These are phyloP conservation scores for Penicillium sp. DNA, from an alignment of 2,329 filamentous ascomycete species.

Conservation along the genomic window DNA sequence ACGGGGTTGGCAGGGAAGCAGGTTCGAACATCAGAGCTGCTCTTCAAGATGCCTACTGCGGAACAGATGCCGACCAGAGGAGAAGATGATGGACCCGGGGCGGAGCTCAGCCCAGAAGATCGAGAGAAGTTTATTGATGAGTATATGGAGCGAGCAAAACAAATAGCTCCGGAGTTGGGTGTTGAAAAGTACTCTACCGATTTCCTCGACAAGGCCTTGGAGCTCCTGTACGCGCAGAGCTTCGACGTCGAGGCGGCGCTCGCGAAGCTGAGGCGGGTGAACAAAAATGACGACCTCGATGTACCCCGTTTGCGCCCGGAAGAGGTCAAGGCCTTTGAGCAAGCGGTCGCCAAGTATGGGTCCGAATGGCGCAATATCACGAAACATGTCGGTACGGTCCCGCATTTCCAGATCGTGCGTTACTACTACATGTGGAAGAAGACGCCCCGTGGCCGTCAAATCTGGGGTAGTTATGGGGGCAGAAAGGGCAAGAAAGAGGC, in stretches of 20 bases:
- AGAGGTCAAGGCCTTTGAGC: conserved; percentile 89
- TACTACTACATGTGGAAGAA: conserved; percentile 99
- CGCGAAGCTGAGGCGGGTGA: conserved; percentile 68
- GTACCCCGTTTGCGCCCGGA: conserved; percentile 79
- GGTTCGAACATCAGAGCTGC: conserved; percentile 72
- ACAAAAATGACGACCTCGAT: conserved; percentile 74
- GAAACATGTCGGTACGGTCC: conserved; percentile 78
- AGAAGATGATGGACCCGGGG: conserved; percentile 45
- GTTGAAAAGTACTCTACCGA: conserved; percentile 81
- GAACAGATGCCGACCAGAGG: conserved; percentile 53
- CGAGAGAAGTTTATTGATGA: conserved; percentile 69
- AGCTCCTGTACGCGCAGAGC: conserved; percentile 71
- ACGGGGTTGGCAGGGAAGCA: conserved; percentile 63
- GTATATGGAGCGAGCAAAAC: conserved; percentile 74
- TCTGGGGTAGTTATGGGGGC: conserved; percentile 88
- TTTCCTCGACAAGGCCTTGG: conserved; percentile 80
- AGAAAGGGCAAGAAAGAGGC: conserved; percentile 90
- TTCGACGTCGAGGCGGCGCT: conserved; percentile 76
- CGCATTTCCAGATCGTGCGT: conserved; percentile 79
- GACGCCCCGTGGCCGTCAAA: conserved; percentile 77
- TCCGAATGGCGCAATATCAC: conserved; percentile 86
- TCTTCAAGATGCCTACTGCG: conserved; percentile 75
- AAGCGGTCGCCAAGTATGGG: conserved; percentile 85
- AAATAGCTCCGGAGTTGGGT: conserved; percentile 68
- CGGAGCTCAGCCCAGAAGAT: conserved; percentile 41